A percentile compares a stretch with the other conserved stretches of the same genome.
Conservation (phyloP, 805 yeast species). For the Sporopachydermia quercuum region DNA sequence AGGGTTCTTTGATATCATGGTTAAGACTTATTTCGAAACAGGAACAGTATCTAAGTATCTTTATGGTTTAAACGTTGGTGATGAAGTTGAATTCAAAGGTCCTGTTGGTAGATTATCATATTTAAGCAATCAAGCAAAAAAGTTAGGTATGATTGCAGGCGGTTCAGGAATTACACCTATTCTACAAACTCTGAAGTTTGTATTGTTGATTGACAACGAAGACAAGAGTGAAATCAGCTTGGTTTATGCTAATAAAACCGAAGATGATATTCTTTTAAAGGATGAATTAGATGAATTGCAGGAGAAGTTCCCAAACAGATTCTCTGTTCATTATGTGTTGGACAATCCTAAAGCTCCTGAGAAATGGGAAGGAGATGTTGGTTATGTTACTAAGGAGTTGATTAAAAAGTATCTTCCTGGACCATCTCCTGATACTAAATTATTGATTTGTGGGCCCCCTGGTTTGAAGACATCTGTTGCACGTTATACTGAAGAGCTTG, state of each 20-base stretch:
- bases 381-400: constrained; percentile 46
- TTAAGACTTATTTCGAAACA: constrained; percentile 52
- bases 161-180: constrained; percentile 81
- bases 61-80: constrained; percentile 50
- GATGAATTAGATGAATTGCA: constrained; percentile 61
- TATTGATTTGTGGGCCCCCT: constrained; percentile 64
- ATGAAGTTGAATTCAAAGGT: constrained; percentile 57
- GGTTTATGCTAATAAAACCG: constrained; percentile 62
- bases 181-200: constrained; percentile 55
- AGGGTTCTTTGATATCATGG: constrained; percentile 64
- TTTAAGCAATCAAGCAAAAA: constrained; percentile 40
- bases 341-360: constrained; percentile 24
- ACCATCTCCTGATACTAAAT: constrained; percentile 17
- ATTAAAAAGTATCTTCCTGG: constrained; percentile 37
- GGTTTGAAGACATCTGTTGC: constrained; percentile 44
- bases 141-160: constrained; percentile 62
- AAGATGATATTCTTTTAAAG: constrained; percentile 58
- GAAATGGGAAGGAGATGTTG: constrained; percentile 43
- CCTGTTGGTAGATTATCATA: constrained; percentile 65
- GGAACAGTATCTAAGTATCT: constrained; percentile 57
- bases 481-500: constrained; percentile 38
- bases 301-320: constrained; percentile 36
- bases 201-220: constrained; percentile 47
- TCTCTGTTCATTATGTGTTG: constrained; percentile 45
- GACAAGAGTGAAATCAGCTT: constrained; percentile 47